Conservation (phyloP, 2,329 filamentous ascomycete genomes). For the Penicillium sclerotiorum region DNA sequence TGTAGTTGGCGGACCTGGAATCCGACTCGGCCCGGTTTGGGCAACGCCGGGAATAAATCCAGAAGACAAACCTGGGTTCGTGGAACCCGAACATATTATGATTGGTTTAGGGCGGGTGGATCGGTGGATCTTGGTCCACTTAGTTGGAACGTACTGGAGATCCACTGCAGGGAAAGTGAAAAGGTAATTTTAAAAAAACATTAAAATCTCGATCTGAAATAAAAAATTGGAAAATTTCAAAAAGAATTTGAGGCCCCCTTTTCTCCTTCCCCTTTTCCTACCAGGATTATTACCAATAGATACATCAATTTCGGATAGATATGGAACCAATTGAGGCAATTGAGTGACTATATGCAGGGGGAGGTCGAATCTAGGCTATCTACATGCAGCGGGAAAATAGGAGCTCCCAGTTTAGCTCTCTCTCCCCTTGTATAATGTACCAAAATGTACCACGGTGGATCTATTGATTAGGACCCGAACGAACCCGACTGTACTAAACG, state of each 20-base stretch:
- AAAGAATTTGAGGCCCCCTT: constrained; percentile 4
- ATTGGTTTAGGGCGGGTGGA: constrained; percentile 15
- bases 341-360: constrained; percentile 8
- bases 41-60: constrained; percentile 24
- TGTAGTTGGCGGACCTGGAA: constrained; percentile 26
- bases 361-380: too few species aligned
- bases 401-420: too few species aligned
- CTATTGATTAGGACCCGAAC: constrained; percentile 12
- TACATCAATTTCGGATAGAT: background rate
- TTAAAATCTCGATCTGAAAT: too few species aligned
- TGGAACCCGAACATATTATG: constrained; percentile 12
- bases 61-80: constrained; percentile 13
- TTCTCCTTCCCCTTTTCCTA: background rate
- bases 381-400: too few species aligned
- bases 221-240: too few species aligned
- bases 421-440: too few species aligned
- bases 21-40: constrained; percentile 33
- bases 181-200: background rate
- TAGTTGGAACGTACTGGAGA: constrained; percentile 23
- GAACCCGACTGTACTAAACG: too few species aligned
- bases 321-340: constrained; percentile 4
- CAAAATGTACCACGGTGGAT: too few species aligned
- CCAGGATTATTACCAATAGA: background rate
- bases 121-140: constrained; percentile 18
- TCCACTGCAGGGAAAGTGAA: constrained; percentile 26